Conservation (phyloP, 2,329 filamentous ascomycete species). For the Ascochyta clinopodiicola region DNA sequence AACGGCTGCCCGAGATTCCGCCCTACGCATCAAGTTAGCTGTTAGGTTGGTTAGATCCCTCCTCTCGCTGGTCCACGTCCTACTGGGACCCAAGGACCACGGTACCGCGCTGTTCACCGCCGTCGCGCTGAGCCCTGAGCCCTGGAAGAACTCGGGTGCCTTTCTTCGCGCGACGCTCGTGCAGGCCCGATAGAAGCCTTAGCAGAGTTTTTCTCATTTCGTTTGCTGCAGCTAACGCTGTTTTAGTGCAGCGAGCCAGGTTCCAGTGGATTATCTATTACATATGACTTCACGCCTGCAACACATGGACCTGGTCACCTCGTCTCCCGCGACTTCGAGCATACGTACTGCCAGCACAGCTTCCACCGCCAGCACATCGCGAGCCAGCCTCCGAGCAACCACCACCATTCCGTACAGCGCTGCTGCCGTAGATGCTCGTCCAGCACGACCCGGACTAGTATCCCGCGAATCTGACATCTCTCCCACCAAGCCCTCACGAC, state of each 20-base stretch:
- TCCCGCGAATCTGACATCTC: slow-evolving; percentile 40
- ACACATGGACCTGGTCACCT: slow-evolving; percentile 30
- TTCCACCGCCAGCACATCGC: slow-evolving; percentile 25
- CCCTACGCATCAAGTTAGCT: slow-evolving; percentile 16
- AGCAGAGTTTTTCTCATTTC: slow-evolving; percentile 45
- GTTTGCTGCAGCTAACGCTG: slow-evolving; percentile 40
- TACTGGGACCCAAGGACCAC: slow-evolving; percentile 21
- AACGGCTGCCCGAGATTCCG: slow-evolving; percentile 21
- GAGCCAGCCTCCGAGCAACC: slow-evolving; percentile 22
- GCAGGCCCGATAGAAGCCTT: slow-evolving; percentile 41
- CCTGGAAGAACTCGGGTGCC: slow-evolving; percentile 36
- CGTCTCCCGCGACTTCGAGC: slow-evolving; percentile 21
- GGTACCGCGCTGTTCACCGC: slow-evolving; percentile 36
- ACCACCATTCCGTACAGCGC: slow-evolving; percentile 27
- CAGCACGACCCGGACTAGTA: slow-evolving; percentile 40
- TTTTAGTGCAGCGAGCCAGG: slow-evolving; percentile 36
- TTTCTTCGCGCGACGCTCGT: slow-evolving; percentile 31
- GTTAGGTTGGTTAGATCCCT: slow-evolving; percentile 10
- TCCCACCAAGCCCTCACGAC: slow-evolving; percentile 36
- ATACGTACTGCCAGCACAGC: slow-evolving; percentile 16
- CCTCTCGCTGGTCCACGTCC: slow-evolving; percentile 13
- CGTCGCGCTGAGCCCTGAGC: slow-evolving; percentile 22
- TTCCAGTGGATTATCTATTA: slow-evolving; percentile 36
- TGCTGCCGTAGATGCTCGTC: slow-evolving; percentile 39
- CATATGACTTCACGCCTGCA: slow-evolving; percentile 43